Conservation (phyloP, 225 moss, liverwort and hornwort genomes). For the Marchantia polymorpha region DNA sequence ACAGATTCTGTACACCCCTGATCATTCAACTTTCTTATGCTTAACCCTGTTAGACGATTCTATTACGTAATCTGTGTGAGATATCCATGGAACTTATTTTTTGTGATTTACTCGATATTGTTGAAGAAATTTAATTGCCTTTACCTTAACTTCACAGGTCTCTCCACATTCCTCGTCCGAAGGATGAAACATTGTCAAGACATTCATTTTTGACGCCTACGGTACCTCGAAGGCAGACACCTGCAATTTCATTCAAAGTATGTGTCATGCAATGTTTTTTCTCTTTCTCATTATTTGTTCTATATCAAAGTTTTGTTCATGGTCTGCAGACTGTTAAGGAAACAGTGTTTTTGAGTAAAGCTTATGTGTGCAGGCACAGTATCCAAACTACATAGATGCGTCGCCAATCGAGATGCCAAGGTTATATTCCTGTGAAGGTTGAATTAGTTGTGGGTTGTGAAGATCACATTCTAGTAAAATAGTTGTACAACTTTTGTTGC, state of each 20-base stretch:
- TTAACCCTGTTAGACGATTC: no score
- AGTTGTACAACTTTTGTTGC: background rate
- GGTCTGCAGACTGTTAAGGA: background rate
- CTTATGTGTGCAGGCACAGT: constrained; percentile 65
- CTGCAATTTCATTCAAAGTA: constrained; percentile 60
- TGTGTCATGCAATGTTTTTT: background rate
- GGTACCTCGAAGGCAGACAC: constrained; percentile 48
- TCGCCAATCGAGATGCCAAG: constrained; percentile 96
- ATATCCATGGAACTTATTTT: no score
- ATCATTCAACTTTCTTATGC: no score
- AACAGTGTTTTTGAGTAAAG: background rate
- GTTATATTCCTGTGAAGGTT: constrained; percentile 33
- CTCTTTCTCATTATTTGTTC: no score
- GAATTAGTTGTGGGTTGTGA: background rate
- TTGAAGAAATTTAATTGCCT: no score
- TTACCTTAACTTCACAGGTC: constrained; percentile 45
- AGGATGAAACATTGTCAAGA: constrained; percentile 86
- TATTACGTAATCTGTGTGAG: no score
- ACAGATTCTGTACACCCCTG: no score
- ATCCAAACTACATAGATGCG: constrained; percentile 81
- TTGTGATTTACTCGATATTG: no score
- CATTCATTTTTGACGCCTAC: constrained; percentile 75
- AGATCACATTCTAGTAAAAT: background rate
- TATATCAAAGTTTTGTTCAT: background rate
- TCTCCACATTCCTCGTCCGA: constrained; percentile 80